Evolutionary conservation across 2,329 filamentous ascomycete species (phyloP).

Genomic region (Neonectria hederae): DNA sequence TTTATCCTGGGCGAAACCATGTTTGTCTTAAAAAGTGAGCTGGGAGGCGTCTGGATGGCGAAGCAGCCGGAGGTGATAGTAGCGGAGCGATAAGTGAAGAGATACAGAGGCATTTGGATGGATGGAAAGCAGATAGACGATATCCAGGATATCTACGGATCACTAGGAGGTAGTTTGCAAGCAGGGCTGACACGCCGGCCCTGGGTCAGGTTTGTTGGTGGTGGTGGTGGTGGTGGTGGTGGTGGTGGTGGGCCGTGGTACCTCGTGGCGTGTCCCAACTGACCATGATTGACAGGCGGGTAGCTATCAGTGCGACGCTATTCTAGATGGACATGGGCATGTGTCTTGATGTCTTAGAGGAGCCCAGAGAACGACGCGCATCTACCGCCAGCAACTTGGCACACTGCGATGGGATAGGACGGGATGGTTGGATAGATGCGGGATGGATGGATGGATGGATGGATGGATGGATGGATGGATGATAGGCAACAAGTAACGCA

Average conservation of each 20-base stretch:
- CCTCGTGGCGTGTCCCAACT: conserved; percentile 22
- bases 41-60: conserved; percentile 19
- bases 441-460: background rate
- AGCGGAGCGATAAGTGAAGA: background rate
- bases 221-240: conserved; percentile 15
- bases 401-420: conserved; percentile 8
- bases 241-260: conserved; percentile 12
- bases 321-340: conserved; percentile 14
- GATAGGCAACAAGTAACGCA: background rate
- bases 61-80: conserved; percentile 9
- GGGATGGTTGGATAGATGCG: background rate
- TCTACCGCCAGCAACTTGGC: conserved; percentile 35
- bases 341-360: conserved; percentile 1
- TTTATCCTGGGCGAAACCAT: conserved; percentile 20
- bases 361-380: conserved; percentile 35
- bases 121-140: background rate
- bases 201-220: conserved; percentile 23
- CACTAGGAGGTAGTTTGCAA: background rate
- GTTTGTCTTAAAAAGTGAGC: conserved; percentile 21
- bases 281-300: conserved; percentile 23
- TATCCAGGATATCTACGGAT: background rate
- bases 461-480: background rate
- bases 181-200: background rate
- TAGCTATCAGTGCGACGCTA: conserved; percentile 18
- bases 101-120: background rate